These are phyloP conservation scores for Bryoglossum gracile DNA, from an alignment of 495 filamentous ascomycete species.

Conservation along the genomic window DNA sequence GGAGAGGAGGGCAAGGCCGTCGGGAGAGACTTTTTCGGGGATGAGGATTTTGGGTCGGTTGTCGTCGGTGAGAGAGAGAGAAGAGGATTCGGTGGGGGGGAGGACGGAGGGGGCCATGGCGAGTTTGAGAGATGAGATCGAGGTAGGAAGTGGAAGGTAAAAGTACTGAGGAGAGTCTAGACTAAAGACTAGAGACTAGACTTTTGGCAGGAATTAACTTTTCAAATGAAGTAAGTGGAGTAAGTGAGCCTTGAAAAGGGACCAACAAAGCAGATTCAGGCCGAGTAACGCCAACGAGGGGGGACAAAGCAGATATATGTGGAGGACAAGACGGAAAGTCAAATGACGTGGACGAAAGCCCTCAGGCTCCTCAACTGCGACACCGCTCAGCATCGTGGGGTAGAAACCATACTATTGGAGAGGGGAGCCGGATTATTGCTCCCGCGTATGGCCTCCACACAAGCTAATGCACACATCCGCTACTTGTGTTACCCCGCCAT, in stretches of 20 bases:
- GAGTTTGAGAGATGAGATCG: no score
- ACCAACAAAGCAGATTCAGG: no score
- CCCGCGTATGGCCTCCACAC: conserved; percentile 5
- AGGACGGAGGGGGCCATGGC: conserved; percentile 34
- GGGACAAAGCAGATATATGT: not conserved
- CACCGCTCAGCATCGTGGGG: conserved; percentile 13
- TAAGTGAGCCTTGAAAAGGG: no score
- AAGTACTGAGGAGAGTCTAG: no score
- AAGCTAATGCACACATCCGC: not conserved
- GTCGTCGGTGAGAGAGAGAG: conserved; percentile 9
- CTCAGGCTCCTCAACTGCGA: conserved; percentile 6
- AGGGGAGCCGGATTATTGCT: not conserved
- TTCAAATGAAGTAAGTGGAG: no score
- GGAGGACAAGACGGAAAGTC: not conserved
- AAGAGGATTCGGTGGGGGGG: conserved; percentile 9
- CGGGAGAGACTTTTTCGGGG: conserved; percentile 65
- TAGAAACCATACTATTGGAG: not conserved
- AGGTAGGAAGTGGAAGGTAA: no score
- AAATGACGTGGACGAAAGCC: not conserved
- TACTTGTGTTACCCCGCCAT: conserved; percentile 7
- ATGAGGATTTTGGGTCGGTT: conserved; percentile 53
- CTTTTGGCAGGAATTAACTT: not conserved
- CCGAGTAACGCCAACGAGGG: not conserved
- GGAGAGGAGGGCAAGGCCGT: conserved; percentile 56
- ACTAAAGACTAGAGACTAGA: not conserved